A percentile compares a stretch with the other conserved stretches of the same genome.
These are phyloP conservation scores for Fusarium fujikuroi DNA, from an alignment of 2,329 filamentous ascomycete genomes.

Conservation along the genomic window DNA sequence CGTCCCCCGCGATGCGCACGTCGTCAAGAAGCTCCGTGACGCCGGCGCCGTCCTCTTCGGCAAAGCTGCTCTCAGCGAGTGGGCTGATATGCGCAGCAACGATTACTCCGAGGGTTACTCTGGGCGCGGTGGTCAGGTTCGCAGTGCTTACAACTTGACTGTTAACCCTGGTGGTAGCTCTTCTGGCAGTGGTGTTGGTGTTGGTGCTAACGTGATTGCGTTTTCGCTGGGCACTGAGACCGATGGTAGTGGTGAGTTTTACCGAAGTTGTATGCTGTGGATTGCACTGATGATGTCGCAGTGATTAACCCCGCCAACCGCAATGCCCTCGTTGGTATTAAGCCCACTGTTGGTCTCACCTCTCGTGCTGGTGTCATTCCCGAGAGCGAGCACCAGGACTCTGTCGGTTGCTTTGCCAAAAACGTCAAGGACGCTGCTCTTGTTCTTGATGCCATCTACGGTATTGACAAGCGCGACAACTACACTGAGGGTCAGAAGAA, in stretches of 20 bases:
- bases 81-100: slow-evolving; percentile 77
- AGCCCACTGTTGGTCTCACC: slow-evolving; percentile 79
- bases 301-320: slow-evolving; percentile 78
- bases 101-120: slow-evolving; percentile 77
- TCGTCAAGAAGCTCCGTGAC: slow-evolving; percentile 69
- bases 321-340: slow-evolving; percentile 77
- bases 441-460: slow-evolving; percentile 75
- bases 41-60: slow-evolving; percentile 77
- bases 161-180: slow-evolving; percentile 75
- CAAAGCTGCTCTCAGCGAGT: slow-evolving; percentile 77
- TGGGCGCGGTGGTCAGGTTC: slow-evolving; percentile 70
- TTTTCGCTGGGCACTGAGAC: slow-evolving; percentile 80
- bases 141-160: slow-evolving; percentile 75
- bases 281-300: slow-evolving; percentile 29
- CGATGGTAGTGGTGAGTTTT: slow-evolving; percentile 66
- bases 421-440: slow-evolving; percentile 76
- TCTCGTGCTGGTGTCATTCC: slow-evolving; percentile 73
- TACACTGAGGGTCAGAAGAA: slow-evolving; percentile 69
- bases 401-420: slow-evolving; percentile 73
- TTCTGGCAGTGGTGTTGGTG: slow-evolving; percentile 72
- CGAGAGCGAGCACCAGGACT: slow-evolving; percentile 74
- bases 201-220: slow-evolving; percentile 70
- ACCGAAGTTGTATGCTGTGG: not conserved
- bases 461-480: slow-evolving; percentile 71
- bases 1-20: slow-evolving; percentile 74